phyloP scores from a whole-genome alignment of 495 filamentous ascomycete species.

The Annulohypoxylon stygium region DNA sequence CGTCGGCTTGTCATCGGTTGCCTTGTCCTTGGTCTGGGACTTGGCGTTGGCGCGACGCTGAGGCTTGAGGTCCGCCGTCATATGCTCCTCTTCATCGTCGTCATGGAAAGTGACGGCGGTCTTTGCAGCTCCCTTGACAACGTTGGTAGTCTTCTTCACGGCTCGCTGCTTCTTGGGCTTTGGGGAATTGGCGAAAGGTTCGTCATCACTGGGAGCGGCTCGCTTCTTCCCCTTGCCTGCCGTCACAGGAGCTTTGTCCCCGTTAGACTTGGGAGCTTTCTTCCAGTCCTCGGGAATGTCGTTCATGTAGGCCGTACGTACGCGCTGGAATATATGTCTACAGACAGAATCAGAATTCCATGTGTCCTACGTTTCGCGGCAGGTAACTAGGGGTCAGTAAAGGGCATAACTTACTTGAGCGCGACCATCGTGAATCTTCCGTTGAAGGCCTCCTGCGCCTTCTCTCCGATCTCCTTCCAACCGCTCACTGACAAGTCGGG shows the following conservation, averaged over 20 bases:
- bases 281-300: slow-evolving; percentile 8
- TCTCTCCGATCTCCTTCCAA: slow-evolving; percentile 30
- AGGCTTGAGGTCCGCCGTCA: not conserved
- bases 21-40: not conserved
- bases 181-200: not conserved
- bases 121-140: not conserved
- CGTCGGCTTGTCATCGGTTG: not conserved
- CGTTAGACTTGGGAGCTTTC: not conserved
- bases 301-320: slow-evolving; percentile 2
- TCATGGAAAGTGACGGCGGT: not conserved
- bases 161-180: slow-evolving; percentile 15
- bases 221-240: slow-evolving; percentile 18
- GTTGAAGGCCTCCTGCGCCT: not conserved
- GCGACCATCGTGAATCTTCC: not conserved
- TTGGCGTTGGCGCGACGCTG: slow-evolving; percentile 1
- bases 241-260: not conserved
- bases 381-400: not conserved
- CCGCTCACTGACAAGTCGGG: slow-evolving; percentile 16
- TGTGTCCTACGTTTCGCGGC: not conserved
- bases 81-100: not conserved
- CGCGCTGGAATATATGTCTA: slow-evolving; percentile 34
- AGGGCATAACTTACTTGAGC: slow-evolving; percentile 27
- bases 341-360: not conserved
- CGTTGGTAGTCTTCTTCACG: not conserved
- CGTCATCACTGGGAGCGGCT: not conserved